A percentile compares a stretch with the other conserved stretches of the same genome.
phyloP scores from a whole-genome alignment of 2,329 filamentous ascomycete genomes.

The Botrytis sinoallii region DNA sequence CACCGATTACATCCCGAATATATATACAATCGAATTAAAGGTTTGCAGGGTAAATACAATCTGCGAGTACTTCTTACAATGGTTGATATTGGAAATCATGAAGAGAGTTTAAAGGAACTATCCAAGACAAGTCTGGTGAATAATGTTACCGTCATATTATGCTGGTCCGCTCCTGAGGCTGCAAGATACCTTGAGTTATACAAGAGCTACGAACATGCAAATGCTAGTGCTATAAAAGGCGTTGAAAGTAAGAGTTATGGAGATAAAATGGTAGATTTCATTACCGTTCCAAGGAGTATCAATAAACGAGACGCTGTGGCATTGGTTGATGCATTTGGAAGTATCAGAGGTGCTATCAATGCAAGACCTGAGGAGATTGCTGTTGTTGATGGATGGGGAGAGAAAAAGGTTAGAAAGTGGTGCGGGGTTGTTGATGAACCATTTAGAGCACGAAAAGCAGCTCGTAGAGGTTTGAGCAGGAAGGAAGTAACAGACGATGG shows the following conservation, averaged over 20 bases:
- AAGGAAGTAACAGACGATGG: conserved; percentile 26
- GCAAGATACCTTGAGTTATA: conserved; percentile 92
- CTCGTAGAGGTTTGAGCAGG: conserved; percentile 47
- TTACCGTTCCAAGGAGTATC: conserved; percentile 82
- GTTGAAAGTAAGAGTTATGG: conserved; percentile 81
- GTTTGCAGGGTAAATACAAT: conserved; percentile 79
- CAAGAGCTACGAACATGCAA: conserved; percentile 88
- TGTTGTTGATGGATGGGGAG: conserved; percentile 87
- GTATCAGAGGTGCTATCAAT: conserved; percentile 80
- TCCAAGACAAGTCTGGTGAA: conserved; percentile 92
- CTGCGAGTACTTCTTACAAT: conserved; percentile 83
- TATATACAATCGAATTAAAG: conserved; percentile 88
- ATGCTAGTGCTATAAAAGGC: conserved; percentile 75
- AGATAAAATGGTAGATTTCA: conserved; percentile 86
- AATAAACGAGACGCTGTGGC: conserved; percentile 94
- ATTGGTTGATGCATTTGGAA: conserved; percentile 88
- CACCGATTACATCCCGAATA: conserved; percentile 97
- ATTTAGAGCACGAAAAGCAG: conserved; percentile 71
- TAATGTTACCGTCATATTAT: conserved; percentile 85
- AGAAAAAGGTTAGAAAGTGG: conserved; percentile 91
- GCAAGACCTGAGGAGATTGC: conserved; percentile 82
- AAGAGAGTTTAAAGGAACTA: conserved; percentile 83
- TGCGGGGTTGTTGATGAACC: conserved; percentile 77
- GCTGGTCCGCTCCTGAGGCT: conserved; percentile 92
- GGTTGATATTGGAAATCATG: conserved; percentile 94